Conservation (phyloP, 305 asterid species). For the Fraxinus paxiana region DNA sequence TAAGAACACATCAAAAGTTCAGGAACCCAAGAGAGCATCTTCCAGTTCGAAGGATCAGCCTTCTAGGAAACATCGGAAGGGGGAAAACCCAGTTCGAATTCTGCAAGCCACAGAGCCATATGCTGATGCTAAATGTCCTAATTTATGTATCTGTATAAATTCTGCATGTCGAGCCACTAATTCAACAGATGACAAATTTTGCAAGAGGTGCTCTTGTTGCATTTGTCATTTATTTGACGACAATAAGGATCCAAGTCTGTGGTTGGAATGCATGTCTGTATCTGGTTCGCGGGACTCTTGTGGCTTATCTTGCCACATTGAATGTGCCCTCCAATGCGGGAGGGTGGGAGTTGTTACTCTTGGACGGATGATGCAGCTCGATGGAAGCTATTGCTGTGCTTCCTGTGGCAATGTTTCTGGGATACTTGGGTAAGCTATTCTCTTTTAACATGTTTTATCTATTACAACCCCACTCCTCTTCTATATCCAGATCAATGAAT, state of each 20-base stretch:
- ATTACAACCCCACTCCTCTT: neutral
- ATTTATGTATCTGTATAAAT: slow-evolving; percentile 74
- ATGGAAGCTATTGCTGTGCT: slow-evolving; percentile 93
- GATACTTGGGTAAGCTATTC: slow-evolving; percentile 69
- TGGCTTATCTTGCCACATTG: slow-evolving; percentile 91
- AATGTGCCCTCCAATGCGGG: slow-evolving; percentile 75
- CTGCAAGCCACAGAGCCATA: slow-evolving; percentile 48
- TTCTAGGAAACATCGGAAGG: slow-evolving; percentile 66
- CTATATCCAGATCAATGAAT: neutral
- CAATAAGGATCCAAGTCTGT: slow-evolving; percentile 93
- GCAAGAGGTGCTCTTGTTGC: slow-evolving; percentile 95
- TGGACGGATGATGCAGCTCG: slow-evolving; percentile 81
- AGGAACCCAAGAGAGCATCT: slow-evolving; percentile 23
- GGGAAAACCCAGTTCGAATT: slow-evolving; percentile 65
- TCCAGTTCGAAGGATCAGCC: slow-evolving; percentile 39
- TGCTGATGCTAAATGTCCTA: slow-evolving; percentile 47
- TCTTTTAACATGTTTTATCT: neutral
- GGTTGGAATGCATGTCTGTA: slow-evolving; percentile 81
- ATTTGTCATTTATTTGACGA: slow-evolving; percentile 85
- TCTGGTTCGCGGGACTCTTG: slow-evolving; percentile 63
- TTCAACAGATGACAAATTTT: slow-evolving; percentile 67
- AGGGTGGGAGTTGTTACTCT: slow-evolving; percentile 82
- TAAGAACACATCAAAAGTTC: slow-evolving; percentile 22
- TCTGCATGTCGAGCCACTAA: slow-evolving; percentile 76
- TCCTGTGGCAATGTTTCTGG: slow-evolving; percentile 93